Conservation (phyloP, 495 filamentous ascomycete genomes). For the Aspergillus conjunctus region DNA sequence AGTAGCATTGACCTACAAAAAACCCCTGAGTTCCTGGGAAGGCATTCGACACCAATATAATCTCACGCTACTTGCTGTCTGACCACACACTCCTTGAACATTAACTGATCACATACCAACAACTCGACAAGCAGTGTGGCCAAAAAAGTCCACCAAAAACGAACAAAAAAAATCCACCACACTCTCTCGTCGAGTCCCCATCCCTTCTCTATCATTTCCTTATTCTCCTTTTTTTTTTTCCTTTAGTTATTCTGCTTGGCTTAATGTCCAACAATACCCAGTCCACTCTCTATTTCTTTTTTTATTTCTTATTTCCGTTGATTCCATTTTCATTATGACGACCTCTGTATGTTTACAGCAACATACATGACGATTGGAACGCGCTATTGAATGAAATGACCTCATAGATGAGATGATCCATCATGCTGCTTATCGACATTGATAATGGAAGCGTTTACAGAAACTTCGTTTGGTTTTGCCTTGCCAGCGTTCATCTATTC, state of each 20-base stretch:
- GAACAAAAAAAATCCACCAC: background rate
- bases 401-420: slow-evolving; percentile 28
- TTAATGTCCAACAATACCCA: background rate
- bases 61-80: background rate
- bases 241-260: slow-evolving; percentile 3
- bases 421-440: slow-evolving; percentile 24
- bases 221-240: slow-evolving; percentile 6
- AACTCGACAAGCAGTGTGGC: background rate
- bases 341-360: slow-evolving; percentile 12
- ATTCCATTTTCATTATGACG: background rate
- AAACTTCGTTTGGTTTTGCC: background rate
- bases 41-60: background rate
- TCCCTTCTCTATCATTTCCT: slow-evolving; percentile 11
- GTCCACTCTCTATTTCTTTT: slow-evolving; percentile 13
- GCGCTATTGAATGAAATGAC: slow-evolving; percentile 34
- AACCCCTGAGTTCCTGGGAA: no score
- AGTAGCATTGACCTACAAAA: no score
- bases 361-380: slow-evolving; percentile 28
- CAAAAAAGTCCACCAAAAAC: background rate
- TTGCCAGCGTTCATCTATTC: slow-evolving; percentile 14
- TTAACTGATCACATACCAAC: background rate
- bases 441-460: slow-evolving; percentile 17
- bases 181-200: background rate
- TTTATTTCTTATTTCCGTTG: slow-evolving; percentile 8
- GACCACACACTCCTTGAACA: slow-evolving; percentile 19